phyloP scores from a whole-genome alignment of 208 protist genomes.

The Crithidia bombi region DNA sequence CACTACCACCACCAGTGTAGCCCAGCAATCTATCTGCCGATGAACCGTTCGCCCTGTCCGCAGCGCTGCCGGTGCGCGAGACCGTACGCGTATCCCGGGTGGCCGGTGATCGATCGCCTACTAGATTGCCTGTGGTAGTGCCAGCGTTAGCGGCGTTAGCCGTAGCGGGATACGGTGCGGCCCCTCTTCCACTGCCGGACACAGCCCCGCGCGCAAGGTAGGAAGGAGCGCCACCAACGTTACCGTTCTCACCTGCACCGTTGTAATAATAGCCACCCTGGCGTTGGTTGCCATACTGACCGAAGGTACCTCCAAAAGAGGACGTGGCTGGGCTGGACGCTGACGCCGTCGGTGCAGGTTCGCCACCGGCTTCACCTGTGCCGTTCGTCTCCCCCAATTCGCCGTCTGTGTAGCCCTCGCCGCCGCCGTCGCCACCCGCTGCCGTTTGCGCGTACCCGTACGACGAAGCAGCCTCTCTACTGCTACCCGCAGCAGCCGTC shows the following conservation, averaged over 20 bases:
- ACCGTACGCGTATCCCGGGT: not conserved
- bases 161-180: not conserved
- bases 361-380: not conserved
- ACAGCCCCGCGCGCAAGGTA: not conserved
- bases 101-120: not conserved
- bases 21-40: conserved; percentile 6
- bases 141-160: no score
- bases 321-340: not conserved
- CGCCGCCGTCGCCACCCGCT: not conserved
- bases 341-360: not conserved
- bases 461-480: not conserved
- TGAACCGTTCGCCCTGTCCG: conserved; percentile 8
- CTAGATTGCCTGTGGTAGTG: not conserved
- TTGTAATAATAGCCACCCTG: conserved; percentile 8
- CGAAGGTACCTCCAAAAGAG: not conserved
- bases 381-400: not conserved
- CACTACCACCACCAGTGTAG: conserved; percentile 1
- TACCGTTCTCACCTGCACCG: not conserved
- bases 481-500: not conserved
- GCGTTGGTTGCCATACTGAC: not conserved
- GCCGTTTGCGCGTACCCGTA: conserved; percentile 7
- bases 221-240: not conserved
- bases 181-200: not conserved
- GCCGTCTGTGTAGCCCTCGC: conserved; percentile 3
- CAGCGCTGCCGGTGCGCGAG: conserved; percentile 11